Conservation (phyloP, 305 asterid species). For the Rubia peregrina region DNA sequence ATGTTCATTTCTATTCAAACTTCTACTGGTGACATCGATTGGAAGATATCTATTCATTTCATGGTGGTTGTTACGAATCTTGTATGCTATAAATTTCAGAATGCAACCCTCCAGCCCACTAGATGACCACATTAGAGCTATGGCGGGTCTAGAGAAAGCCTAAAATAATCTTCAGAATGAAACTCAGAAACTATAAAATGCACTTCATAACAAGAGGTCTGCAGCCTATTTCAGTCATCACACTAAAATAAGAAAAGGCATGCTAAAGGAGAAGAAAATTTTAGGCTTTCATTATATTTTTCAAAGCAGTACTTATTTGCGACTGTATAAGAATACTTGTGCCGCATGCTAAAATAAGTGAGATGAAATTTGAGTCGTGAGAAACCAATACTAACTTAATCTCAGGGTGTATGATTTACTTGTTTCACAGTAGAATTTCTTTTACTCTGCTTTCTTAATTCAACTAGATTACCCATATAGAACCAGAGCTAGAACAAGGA, state of each 20-base stretch:
- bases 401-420: neutral
- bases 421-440: neutral
- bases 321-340: neutral
- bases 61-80: neutral
- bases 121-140: neutral
- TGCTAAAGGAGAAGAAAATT: neutral
- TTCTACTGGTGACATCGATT: neutral
- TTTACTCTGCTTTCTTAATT: conserved; percentile 1
- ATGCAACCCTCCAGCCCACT: neutral
- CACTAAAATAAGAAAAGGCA: neutral
- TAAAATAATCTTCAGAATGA: neutral
- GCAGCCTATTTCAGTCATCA: neutral
- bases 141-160: neutral
- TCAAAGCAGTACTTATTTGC: neutral
- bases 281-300: neutral
- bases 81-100: no score
- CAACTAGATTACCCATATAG: neutral
- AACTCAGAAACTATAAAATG: neutral
- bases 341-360: neutral
- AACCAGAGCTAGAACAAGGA: neutral
- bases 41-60: neutral
- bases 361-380: neutral
- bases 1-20: neutral
- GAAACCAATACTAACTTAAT: neutral
- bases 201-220: neutral